Percentiles rank a stretch among this genome's conserved stretches.
Evolutionary conservation across 495 filamentous ascomycete species (phyloP).

Genomic region (Jackrogersella multiformis): DNA sequence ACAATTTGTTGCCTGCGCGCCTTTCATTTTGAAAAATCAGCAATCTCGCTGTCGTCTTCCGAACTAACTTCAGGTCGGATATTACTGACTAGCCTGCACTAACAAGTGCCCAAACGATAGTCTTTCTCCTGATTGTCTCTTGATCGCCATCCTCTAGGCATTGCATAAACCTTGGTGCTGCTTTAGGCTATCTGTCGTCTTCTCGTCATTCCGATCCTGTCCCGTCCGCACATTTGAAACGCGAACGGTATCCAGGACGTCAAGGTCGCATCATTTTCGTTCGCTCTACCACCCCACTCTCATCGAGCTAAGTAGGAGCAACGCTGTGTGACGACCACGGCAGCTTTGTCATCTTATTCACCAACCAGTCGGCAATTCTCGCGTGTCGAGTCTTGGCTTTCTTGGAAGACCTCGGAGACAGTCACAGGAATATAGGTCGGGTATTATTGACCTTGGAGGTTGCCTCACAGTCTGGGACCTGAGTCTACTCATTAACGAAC

Average conservation of each 20-base stretch:
- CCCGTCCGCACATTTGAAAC: slow-evolving; percentile 44
- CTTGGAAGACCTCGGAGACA: slow-evolving; percentile 33
- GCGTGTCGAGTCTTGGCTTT: slow-evolving; percentile 20
- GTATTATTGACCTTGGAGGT: slow-evolving; percentile 27
- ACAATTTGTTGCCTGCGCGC: slow-evolving; percentile 36
- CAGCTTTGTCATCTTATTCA: slow-evolving; percentile 29
- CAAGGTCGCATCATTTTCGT: slow-evolving; percentile 37
- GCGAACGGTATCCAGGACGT: slow-evolving; percentile 43
- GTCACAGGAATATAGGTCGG: slow-evolving; percentile 25
- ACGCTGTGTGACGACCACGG: slow-evolving; percentile 35
- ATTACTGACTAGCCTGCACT: not conserved
- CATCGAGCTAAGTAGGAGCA: slow-evolving; percentile 31
- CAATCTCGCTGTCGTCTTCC: slow-evolving; percentile 19
- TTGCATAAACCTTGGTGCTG: slow-evolving; percentile 22
- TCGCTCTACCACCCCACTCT: slow-evolving; percentile 36
- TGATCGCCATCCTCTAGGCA: slow-evolving; percentile 52
- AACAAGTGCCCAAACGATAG: slow-evolving; percentile 13
- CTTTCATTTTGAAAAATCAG: slow-evolving; percentile 30
- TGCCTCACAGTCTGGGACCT: slow-evolving; percentile 26
- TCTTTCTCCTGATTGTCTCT: slow-evolving; percentile 51
- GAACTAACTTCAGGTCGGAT: slow-evolving; percentile 3
- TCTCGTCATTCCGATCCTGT: slow-evolving; percentile 32
- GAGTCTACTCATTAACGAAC: slow-evolving; percentile 23
- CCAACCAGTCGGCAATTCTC: slow-evolving; percentile 30
- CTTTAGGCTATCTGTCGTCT: slow-evolving; percentile 20